phyloP scores from a whole-genome alignment of 176 grass and related monocot genomes.

The Juncus effusus region DNA sequence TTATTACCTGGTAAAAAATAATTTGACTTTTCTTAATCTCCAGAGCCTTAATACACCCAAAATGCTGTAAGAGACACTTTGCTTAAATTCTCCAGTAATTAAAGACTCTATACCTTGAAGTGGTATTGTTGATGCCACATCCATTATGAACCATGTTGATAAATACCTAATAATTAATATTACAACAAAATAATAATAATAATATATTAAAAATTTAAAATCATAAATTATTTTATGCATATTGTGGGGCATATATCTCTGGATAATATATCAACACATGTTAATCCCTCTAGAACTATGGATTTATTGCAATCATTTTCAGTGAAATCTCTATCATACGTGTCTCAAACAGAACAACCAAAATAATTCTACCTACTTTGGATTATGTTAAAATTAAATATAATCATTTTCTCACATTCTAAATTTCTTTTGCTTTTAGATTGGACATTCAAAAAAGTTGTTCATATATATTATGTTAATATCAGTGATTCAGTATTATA shows the following conservation, averaged over 20 bases:
- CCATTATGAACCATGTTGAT: constrained; percentile 89
- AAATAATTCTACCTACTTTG: background rate
- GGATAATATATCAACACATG: no score
- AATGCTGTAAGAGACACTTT: constrained; percentile 46
- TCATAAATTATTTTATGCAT: no score
- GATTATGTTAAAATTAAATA: background rate
- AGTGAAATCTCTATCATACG: no score
- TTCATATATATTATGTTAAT: no score
- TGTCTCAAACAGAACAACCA: no score
- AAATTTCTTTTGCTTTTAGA: no score
- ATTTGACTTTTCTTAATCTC: constrained; percentile 85
- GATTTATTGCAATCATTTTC: no score
- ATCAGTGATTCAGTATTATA: no score
- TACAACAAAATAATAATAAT: background rate
- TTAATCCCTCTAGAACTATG: no score
- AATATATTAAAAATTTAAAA: background rate
- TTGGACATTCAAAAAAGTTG: no score
- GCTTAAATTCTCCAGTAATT: constrained; percentile 52
- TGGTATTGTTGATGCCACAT: constrained; percentile 86
- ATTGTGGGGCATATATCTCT: no score
- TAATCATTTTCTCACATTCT: background rate
- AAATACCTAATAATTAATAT: constrained; percentile 46
- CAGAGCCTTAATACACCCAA: constrained; percentile 78
- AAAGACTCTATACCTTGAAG: constrained; percentile 73
- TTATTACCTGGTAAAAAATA: constrained; percentile 84